Percentiles rank a stretch among this genome's conserved stretches.
phyloP scores from a whole-genome alignment of 2,329 filamentous ascomycete genomes.

The Beauveria sp. region DNA sequence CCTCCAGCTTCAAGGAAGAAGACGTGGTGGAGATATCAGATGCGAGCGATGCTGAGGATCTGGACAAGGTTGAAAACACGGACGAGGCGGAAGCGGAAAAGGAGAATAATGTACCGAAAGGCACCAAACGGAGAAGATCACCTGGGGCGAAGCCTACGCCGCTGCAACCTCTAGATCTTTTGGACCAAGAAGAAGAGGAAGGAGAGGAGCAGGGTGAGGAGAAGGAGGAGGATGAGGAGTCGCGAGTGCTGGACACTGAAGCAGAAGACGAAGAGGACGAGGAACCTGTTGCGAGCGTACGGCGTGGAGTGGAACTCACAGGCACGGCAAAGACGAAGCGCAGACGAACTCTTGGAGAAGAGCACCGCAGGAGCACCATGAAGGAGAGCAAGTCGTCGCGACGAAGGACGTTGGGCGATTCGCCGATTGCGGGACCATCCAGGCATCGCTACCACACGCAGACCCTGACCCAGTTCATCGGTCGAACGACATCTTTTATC shows the following conservation, averaged over 20 bases:
- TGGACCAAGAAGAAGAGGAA: neutral
- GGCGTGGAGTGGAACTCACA: constrained; percentile 6
- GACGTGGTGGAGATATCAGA: constrained; percentile 17
- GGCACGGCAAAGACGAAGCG: constrained; percentile 16
- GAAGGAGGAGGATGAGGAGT: constrained; percentile 16
- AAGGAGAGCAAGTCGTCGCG: constrained; percentile 15
- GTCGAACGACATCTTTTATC: constrained; percentile 20
- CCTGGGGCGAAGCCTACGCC: neutral
- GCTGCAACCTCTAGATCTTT: neutral
- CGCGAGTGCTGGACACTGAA: constrained; percentile 17
- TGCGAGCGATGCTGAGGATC: constrained; percentile 14
- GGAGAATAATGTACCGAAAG: constrained; percentile 14
- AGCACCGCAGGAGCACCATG: constrained; percentile 14
- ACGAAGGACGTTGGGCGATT: constrained; percentile 15
- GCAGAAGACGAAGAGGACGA: constrained; percentile 2
- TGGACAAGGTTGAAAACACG: neutral
- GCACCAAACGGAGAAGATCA: neutral
- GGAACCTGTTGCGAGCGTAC: neutral
- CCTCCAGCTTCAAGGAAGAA: constrained; percentile 27
- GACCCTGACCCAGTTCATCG: constrained; percentile 33
- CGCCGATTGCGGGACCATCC: neutral
- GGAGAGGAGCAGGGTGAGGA: constrained; percentile 17
- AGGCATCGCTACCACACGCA: constrained; percentile 31
- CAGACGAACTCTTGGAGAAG: constrained; percentile 22
- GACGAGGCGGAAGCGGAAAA: constrained; percentile 11